Evolutionary conservation across 352 stramenopile genomes (phyloP).

Genomic region (Lagenidium giganteum): DNA sequence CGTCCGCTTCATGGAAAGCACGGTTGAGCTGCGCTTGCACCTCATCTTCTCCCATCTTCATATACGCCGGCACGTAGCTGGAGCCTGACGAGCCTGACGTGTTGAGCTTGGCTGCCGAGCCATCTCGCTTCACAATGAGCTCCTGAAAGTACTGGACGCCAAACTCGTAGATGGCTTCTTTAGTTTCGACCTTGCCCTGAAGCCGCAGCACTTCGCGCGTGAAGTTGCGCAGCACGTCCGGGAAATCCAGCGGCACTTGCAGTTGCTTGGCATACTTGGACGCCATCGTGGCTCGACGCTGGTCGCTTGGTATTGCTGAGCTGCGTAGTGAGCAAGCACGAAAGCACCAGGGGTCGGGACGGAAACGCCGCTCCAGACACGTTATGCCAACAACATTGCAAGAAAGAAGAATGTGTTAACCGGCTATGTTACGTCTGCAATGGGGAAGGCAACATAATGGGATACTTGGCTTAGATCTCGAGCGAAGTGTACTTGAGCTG

Average conservation of each 20-base stretch:
- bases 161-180: conserved; percentile 77
- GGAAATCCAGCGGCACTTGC: conserved; percentile 66
- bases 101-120: conserved; percentile 9
- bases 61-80: conserved; percentile 26
- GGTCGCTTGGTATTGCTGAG: too few species aligned
- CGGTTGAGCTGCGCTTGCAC: conserved; percentile 37
- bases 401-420: too few species aligned
- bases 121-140: conserved; percentile 33
- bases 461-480: too few species aligned
- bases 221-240: conserved; percentile 68
- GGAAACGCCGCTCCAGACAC: too few species aligned
- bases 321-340: too few species aligned
- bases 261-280: conserved; percentile 84
- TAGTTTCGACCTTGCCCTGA: conserved; percentile 78
- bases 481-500: too few species aligned
- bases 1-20: conserved; percentile 40
- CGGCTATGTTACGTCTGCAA: too few species aligned
- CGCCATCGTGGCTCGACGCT: conserved; percentile 57
- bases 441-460: too few species aligned
- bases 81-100: not conserved
- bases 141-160: conserved; percentile 69
- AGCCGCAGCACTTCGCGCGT: conserved; percentile 75
- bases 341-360: too few species aligned
- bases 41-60: conserved; percentile 56
- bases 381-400: too few species aligned